Evolutionary conservation across 495 filamentous ascomycete species (phyloP).

Genomic region (Tuber brumale): DNA sequence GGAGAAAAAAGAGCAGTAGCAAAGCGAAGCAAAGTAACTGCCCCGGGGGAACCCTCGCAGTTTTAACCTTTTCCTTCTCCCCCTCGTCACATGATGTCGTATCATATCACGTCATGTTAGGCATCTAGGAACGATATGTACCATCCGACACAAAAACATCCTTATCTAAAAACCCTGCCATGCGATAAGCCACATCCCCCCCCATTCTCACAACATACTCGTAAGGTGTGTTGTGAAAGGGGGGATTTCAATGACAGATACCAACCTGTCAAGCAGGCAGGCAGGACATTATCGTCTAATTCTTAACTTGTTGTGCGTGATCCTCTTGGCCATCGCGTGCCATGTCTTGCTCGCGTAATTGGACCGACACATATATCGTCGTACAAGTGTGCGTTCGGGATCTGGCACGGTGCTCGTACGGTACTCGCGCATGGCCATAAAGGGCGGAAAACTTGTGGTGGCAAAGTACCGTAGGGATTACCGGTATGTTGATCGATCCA

Average conservation of each 20-base stretch:
- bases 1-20: neutral
- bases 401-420: neutral
- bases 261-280: neutral
- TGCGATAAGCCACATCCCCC: neutral
- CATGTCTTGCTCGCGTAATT: neutral
- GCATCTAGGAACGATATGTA: neutral
- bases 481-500: no score
- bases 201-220: no score
- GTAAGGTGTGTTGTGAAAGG: neutral
- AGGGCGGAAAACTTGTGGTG: no score
- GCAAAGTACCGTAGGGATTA: no score
- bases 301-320: neutral
- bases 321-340: neutral
- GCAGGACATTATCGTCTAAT: neutral
- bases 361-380: neutral
- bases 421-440: no score
- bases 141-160: neutral
- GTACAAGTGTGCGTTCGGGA: neutral
- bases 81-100: no score
- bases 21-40: neutral
- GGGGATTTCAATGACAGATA: neutral
- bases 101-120: neutral
- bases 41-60: neutral
- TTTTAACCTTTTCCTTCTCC: neutral
- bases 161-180: neutral